Evolutionary conservation across 495 filamentous ascomycete species (phyloP).

Genomic region (Antarctomyces pellizariae): DNA sequence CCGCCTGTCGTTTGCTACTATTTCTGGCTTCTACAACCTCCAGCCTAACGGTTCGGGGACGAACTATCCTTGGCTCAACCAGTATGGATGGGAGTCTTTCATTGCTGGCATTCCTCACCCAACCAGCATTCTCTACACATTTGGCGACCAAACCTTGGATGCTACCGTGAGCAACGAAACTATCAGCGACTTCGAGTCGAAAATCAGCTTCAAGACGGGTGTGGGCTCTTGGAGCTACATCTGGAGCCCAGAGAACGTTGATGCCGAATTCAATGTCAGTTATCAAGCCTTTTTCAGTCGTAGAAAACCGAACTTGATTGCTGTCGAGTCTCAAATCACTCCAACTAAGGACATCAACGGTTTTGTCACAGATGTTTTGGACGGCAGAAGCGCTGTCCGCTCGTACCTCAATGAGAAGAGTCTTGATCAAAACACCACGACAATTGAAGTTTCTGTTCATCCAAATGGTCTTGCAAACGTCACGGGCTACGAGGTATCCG

Average conservation of each 20-base stretch:
- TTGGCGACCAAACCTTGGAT: constrained; percentile 31
- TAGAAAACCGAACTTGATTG: constrained; percentile 18
- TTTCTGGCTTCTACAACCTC: constrained; percentile 48
- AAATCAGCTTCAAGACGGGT: constrained; percentile 37
- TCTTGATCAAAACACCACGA: constrained; percentile 15
- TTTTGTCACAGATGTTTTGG: constrained; percentile 27
- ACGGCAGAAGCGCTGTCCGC: constrained; percentile 27
- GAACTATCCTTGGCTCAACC: constrained; percentile 49
- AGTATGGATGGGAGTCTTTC: constrained; percentile 49
- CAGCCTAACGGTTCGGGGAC: constrained; percentile 37
- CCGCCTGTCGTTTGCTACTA: constrained; percentile 47
- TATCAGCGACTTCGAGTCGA: constrained; percentile 36
- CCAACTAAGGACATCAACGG: constrained; percentile 17
- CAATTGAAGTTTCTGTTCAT: constrained; percentile 27
- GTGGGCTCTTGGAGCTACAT: constrained; percentile 37
- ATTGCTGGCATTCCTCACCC: constrained; percentile 43
- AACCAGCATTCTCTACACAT: constrained; percentile 29
- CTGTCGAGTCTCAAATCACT: constrained; percentile 23
- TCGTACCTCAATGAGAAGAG: constrained; percentile 20
- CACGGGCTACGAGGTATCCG: constrained; percentile 28
- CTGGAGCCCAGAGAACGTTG: constrained; percentile 32
- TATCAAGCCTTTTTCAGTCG: constrained; percentile 28
- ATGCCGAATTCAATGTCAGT: constrained; percentile 25
- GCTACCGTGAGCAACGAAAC: constrained; percentile 34
- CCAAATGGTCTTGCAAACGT: constrained; percentile 24